Conservation (phyloP, 208 protist genomes). For the Trypanosoma grayi region DNA sequence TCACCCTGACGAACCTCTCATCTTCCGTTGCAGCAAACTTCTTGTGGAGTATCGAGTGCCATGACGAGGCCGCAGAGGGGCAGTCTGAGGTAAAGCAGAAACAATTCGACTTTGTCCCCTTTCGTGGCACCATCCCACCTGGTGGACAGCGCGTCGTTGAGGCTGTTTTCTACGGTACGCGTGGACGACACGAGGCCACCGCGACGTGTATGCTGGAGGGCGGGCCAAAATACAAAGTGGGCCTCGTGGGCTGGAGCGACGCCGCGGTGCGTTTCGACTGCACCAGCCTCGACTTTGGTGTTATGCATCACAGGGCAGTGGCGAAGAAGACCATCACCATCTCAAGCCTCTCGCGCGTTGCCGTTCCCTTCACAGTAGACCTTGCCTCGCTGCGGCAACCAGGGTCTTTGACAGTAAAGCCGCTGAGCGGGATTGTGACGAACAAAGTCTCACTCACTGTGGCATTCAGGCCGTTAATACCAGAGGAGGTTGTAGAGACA, state of each 20-base stretch:
- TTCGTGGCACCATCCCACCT: constrained; percentile 82
- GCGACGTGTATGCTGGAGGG: constrained; percentile 91
- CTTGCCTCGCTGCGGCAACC: constrained; percentile 39
- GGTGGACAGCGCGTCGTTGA: constrained; percentile 78
- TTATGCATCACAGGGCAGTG: constrained; percentile 69
- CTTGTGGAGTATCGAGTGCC: constrained; percentile 47
- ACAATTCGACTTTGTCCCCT: constrained; percentile 94
- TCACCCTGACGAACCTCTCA: constrained; percentile 86
- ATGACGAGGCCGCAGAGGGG: constrained; percentile 1
- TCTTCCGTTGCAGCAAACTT: constrained; percentile 67
- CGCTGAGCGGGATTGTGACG: constrained; percentile 64
- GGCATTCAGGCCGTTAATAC: constrained; percentile 77
- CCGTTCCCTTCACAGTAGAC: constrained; percentile 79
- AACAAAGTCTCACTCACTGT: constrained; percentile 75
- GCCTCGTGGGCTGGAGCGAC: constrained; percentile 69
- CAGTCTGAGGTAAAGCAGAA: constrained; percentile 18
- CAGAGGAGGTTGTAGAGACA: constrained; percentile 78
- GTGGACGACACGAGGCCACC: constrained; percentile 45
- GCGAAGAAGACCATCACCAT: constrained; percentile 77
- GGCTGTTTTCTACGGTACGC: constrained; percentile 85
- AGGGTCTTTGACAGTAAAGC: constrained; percentile 68
- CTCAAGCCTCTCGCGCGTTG: constrained; percentile 89
- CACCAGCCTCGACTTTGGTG: constrained; percentile 90
- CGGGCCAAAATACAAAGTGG: constrained; percentile 87
- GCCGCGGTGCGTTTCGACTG: constrained; percentile 82